phyloP scores from a whole-genome alignment of 805 yeast genomes.

The Zygosaccharomyces pseudorouxii region DNA sequence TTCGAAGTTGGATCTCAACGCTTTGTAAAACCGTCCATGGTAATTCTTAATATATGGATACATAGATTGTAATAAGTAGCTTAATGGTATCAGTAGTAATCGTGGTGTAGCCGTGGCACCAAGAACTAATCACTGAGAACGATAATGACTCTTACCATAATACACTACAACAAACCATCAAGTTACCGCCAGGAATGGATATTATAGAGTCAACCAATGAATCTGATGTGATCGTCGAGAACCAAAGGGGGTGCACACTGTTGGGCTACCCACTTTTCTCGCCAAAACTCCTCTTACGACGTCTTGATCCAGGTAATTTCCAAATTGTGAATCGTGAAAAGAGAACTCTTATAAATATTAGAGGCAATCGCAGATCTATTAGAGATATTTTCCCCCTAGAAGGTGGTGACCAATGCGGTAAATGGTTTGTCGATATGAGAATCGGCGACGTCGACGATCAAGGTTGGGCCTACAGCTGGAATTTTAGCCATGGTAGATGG shows the following conservation, averaged over 20 bases:
- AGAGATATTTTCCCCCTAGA: conserved; percentile 22
- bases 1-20: too few relatives aligned
- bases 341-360: conserved; percentile 15
- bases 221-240: conserved; percentile 46
- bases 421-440: conserved; percentile 71
- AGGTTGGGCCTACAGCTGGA: conserved; percentile 73
- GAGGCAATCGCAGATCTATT: conserved; percentile 11
- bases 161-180: background rate
- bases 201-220: background rate
- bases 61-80: too few relatives aligned
- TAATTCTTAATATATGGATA: too few relatives aligned
- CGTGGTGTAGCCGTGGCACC: background rate
- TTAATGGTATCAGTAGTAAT: too few relatives aligned
- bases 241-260: conserved; percentile 50
- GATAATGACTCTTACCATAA: background rate
- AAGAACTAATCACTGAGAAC: background rate
- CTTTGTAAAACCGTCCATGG: too few relatives aligned
- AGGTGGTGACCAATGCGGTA: conserved; percentile 10
- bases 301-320: conserved; percentile 44
- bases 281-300: conserved; percentile 42
- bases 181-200: conserved; percentile 2
- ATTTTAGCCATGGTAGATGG: conserved; percentile 51
- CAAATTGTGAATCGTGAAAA: conserved; percentile 16
- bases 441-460: conserved; percentile 58
- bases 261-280: conserved; percentile 52